Evolutionary conservation across 345 rosid species (phyloP).

Genomic region (Noccaea bulbosa): DNA sequence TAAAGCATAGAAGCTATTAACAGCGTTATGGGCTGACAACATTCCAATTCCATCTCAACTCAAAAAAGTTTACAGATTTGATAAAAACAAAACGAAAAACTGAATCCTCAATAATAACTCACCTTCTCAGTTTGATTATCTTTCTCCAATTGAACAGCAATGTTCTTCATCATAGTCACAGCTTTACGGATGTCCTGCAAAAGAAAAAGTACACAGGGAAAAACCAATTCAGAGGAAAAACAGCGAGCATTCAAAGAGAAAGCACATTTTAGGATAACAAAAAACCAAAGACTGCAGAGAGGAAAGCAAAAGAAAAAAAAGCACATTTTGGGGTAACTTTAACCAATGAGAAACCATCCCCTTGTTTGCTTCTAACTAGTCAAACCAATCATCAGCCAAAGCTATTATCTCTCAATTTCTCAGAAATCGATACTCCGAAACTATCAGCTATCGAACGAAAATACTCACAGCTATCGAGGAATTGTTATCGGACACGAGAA

Average conservation of each 20-base stretch:
- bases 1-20: background rate
- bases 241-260: slow-evolving; percentile 13
- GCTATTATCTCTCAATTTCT: slow-evolving; percentile 5
- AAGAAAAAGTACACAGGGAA: slow-evolving; percentile 13
- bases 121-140: slow-evolving; percentile 72
- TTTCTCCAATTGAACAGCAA: slow-evolving; percentile 78
- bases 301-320: background rate
- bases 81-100: background rate
- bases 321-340: background rate
- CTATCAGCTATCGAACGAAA: background rate
- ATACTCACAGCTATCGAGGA: slow-evolving; percentile 58
- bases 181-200: slow-evolving; percentile 75
- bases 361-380: background rate
- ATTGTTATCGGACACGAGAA: slow-evolving; percentile 57
- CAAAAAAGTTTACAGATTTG: background rate
- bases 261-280: slow-evolving; percentile 1
- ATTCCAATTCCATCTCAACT: background rate
- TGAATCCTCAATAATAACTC: slow-evolving; percentile 21
- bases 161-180: slow-evolving; percentile 61
- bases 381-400: slow-evolving; percentile 14
- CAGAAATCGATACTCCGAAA: background rate
- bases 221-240: background rate
- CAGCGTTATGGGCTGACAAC: background rate
- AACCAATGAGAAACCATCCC: background rate
- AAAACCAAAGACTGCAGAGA: background rate